phyloP scores from a whole-genome alignment of 1,139 yeast genomes.

The Sugiyamaella xylanicola region DNA sequence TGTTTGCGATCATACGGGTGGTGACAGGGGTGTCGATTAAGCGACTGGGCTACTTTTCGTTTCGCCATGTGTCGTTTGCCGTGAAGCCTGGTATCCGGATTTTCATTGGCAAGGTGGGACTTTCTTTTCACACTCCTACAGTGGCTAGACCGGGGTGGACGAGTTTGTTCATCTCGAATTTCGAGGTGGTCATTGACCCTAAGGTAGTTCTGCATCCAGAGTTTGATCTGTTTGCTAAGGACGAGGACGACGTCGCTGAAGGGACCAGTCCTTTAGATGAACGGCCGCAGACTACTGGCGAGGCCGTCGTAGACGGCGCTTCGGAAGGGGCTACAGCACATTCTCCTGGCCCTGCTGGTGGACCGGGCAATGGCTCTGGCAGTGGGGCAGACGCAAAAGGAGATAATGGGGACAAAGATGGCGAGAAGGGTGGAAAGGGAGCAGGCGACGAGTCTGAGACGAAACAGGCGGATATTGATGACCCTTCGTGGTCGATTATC shows the following conservation, averaged over 20 bases:
- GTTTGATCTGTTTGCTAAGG: conserved; percentile 18
- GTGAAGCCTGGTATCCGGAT: conserved; percentile 42
- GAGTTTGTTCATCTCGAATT: conserved; percentile 36
- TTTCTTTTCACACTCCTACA: conserved; percentile 46
- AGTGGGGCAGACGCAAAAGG: too few species aligned
- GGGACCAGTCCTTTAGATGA: not conserved
- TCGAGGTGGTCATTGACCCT: conserved; percentile 40
- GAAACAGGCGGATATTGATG: conserved; percentile 15
- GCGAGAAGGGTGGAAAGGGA: conserved; percentile 24
- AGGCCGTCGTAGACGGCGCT: conserved; percentile 6
- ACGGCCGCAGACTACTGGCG: conserved; percentile 12
- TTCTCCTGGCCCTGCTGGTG: too few species aligned
- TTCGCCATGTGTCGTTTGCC: conserved; percentile 43
- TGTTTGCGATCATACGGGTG: conserved; percentile 46
- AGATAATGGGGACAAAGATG: not conserved
- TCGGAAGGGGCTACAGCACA: not conserved
- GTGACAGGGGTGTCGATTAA: conserved; percentile 48
- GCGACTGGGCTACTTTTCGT: conserved; percentile 46
- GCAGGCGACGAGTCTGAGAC: not conserved
- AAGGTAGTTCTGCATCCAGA: conserved; percentile 33
- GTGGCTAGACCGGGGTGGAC: conserved; percentile 47
- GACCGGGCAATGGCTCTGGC: too few species aligned
- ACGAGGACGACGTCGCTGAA: not conserved
- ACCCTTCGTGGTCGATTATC: conserved; percentile 29
- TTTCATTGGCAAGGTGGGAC: conserved; percentile 42